Conservation (phyloP, 176 grass and related monocot species). For the Musa acuminata region DNA sequence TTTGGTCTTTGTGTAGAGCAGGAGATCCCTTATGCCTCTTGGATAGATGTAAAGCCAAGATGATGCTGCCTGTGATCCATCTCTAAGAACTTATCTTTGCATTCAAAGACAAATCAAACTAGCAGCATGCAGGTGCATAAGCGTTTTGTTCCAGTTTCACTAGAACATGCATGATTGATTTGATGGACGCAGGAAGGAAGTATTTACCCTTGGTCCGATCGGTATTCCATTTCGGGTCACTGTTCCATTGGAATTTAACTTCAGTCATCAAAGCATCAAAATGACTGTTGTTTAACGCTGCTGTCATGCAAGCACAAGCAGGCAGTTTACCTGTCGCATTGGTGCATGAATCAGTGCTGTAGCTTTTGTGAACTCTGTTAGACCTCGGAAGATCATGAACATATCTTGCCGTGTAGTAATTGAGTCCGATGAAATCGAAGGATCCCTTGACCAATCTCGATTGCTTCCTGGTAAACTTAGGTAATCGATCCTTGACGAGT, state of each 20-base stretch:
- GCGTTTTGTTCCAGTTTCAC: too few relatives aligned
- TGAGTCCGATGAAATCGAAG: slow-evolving; percentile 83
- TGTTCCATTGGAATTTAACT: slow-evolving; percentile 22
- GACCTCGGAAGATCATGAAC: slow-evolving; percentile 18
- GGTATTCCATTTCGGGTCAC: slow-evolving; percentile 55
- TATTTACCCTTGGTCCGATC: slow-evolving; percentile 69
- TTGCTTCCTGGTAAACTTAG: slow-evolving; percentile 62
- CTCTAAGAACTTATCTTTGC: background rate
- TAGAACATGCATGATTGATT: too few relatives aligned
- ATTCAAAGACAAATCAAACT: background rate
- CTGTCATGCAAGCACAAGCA: too few relatives aligned
- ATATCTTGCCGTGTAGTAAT: slow-evolving; percentile 85
- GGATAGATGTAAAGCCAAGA: slow-evolving; percentile 46
- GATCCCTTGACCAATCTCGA: slow-evolving; percentile 60
- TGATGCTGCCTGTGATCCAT: slow-evolving; percentile 26
- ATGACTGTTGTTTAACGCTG: too few relatives aligned
- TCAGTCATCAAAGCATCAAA: background rate
- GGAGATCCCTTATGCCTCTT: slow-evolving; percentile 28
- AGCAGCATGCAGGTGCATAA: too few relatives aligned
- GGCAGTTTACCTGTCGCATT: slow-evolving; percentile 39
- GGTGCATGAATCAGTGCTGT: slow-evolving; percentile 44
- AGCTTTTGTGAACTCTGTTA: slow-evolving; percentile 38
- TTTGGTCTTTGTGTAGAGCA: slow-evolving; percentile 42
- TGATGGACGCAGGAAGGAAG: too few relatives aligned
- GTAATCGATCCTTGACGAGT: slow-evolving; percentile 53